Base-by-base conservation (phyloP, 2,329 filamentous ascomycete genomes). In the Fusarium sp. region DNA sequence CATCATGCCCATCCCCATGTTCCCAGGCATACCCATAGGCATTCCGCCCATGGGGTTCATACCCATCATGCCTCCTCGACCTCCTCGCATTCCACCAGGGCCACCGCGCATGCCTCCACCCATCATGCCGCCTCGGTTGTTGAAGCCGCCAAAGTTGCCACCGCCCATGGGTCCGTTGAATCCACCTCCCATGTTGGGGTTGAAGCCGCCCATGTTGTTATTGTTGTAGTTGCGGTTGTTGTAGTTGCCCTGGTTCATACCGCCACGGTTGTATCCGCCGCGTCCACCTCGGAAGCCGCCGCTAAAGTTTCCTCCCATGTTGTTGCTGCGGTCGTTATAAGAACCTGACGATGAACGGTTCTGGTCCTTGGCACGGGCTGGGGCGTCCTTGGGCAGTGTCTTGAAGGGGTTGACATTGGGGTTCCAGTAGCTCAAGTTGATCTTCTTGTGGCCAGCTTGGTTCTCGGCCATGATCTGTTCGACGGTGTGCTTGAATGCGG, bases 381-480 rank as follows among this genome's bases (percentile, higher is more conserved):
- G 95, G 0, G 93, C 92, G 81, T 98, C 95, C 85, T 98, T 98
- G 20, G 95, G 95, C 6, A 97, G 85, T 0, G 95, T 98, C 74
- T 93, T 92, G 89, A 97, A 98, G 0, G 95, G 95, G 81, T 98
- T 98, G 75, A 89, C 88, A 57, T 90, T 89, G 0, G 95, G 91
- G 73, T 90, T 92, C 63, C 93, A 93, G 85, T 95, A 98, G 68
- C 90, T 90, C 56, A 94, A 90, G 1, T 87, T 89, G 74, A 93
- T 89, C 80, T 94, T 94, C 82, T 95, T 95, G 72, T 87, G 92
- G 78, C 82, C 87, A 66, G 84, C 85, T 74, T 86, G 86, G 66
- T 82, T 85, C 22, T 88, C 87, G 50, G 85, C 85, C 30, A 81
- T 81, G 37, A 91, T 86, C 32, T 87, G 85, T 72, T 98, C 95